These are phyloP conservation scores for Collybia sordida DNA, from an alignment of 768 basidiomycete genomes.

Conservation along the genomic window DNA sequence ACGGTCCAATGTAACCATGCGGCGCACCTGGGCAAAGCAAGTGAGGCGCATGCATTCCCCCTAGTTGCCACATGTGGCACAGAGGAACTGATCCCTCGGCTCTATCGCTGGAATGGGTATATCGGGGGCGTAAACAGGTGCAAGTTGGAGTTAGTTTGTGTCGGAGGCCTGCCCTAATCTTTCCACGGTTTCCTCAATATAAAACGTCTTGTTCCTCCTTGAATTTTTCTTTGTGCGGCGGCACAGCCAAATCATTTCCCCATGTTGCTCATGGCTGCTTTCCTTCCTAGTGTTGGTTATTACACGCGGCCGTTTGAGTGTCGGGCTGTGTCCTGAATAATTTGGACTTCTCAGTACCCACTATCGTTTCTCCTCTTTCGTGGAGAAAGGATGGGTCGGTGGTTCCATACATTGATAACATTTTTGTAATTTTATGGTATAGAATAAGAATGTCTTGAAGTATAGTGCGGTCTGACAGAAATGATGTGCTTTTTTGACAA, in stretches of 20 bases:
- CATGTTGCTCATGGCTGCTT: conserved; percentile 85
- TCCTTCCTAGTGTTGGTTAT: conserved; percentile 30
- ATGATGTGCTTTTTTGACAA: no score
- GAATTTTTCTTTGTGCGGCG: conserved; percentile 64
- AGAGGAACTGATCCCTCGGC: background rate
- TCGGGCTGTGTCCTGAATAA: conserved; percentile 81
- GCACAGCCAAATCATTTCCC: conserved; percentile 76
- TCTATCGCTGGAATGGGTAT: background rate
- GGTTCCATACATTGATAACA: conserved; percentile 47
- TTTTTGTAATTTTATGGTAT: background rate
- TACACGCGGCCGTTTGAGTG: conserved; percentile 83
- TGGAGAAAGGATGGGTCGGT: conserved; percentile 76
- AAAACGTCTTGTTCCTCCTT: conserved; percentile 13
- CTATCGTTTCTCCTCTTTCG: conserved; percentile 43
- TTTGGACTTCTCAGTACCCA: conserved; percentile 82
- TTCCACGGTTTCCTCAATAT: conserved; percentile 29
- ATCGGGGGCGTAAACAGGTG: no score
- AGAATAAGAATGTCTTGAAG: no score
- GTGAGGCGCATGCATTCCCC: no score
- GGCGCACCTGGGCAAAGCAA: no score
- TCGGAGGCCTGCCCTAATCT: conserved; percentile 34
- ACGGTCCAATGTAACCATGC: no score
- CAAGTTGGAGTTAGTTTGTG: no score
- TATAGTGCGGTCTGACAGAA: no score
- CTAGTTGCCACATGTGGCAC: background rate